Percentiles rank a stretch among this genome's conserved stretches.
Conservation (phyloP, 2,329 filamentous ascomycete genomes). For the Neophaeococcomyces mojaviensis region DNA sequence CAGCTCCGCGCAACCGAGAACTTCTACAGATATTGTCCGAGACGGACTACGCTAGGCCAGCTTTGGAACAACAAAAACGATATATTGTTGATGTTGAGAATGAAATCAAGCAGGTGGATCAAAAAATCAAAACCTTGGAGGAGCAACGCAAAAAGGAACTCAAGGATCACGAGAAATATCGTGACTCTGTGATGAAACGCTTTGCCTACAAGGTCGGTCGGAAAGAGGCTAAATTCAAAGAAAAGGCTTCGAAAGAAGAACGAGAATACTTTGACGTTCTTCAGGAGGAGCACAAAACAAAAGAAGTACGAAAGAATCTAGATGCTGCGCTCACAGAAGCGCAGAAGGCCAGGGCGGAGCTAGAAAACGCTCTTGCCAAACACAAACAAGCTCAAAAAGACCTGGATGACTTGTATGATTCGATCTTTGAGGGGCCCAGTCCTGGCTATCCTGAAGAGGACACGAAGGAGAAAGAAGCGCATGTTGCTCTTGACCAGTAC, state of each 20-base stretch:
- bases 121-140: conserved; percentile 35
- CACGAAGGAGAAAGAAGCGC: conserved; percentile 33
- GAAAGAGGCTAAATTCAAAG: conserved; percentile 42
- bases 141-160: conserved; percentile 40
- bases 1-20: conserved; percentile 35
- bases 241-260: conserved; percentile 48
- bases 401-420: conserved; percentile 47
- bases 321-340: conserved; percentile 37
- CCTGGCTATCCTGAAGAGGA: conserved; percentile 50
- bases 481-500: conserved; percentile 32
- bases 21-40: conserved; percentile 42
- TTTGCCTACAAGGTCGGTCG: conserved; percentile 47
- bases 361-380: conserved; percentile 31
- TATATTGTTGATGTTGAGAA: conserved; percentile 41
- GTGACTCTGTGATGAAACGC: conserved; percentile 35
- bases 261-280: conserved; percentile 48
- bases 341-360: conserved; percentile 26
- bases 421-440: conserved; percentile 48
- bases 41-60: conserved; percentile 43
- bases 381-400: conserved; percentile 39
- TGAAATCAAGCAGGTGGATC: conserved; percentile 32
- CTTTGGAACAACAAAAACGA: conserved; percentile 39
- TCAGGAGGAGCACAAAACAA: conserved; percentile 41
- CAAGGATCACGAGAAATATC: conserved; percentile 31
- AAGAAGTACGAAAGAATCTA: conserved; percentile 37